Evolutionary conservation across 768 basidiomycete genomes (phyloP), one percentile per base, ranked within the genome.

Genomic region (Paxillus involutus): DNA sequence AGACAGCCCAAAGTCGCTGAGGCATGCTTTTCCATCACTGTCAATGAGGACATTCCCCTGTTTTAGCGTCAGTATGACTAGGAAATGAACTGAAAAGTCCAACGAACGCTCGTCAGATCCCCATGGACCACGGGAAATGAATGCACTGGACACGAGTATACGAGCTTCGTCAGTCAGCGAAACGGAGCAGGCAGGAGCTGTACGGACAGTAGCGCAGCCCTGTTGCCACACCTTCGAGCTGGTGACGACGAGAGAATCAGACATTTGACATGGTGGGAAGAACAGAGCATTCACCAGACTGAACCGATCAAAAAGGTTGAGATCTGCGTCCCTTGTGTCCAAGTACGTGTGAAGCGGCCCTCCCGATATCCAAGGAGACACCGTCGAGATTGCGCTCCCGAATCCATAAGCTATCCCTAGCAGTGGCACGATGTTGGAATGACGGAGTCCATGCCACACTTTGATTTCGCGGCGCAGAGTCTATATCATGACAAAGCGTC

Each of bases 401-500:
- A 40, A 40, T n/a, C 39, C 58, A 17, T 41, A 42, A 12, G 55
- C 43, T 6, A 52, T 46, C 11, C 65, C 62, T n/a, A 49, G 55
- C 21, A 65, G 56, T 7, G 58, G 58, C 2, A 66, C 40, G 29
- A 66, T 49, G 47, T 64, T 66, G 14, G 30, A 17, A 48, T 65
- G 58, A 16, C 33, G 12, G 13, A 66, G 51, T 24, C 42, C 21
- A 29, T 51, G 49, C 65, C 65, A 65, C 17, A 63, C 63, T 17
- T 45, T 44, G 29, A 66, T 47, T 45, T 65, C 63, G 11, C 60
- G 60, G 19, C 49, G 51, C 10, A 65, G 41, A 16, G 54, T 26
- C 63, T 65, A n/a, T 13, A 43, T 13, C 36, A 37, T 37, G 36
- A 37, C 39, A 40, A n/a, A 16, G n/a, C 17, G 39, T 40, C 39